These are phyloP conservation scores for Beverwykella pulmonaria DNA, from an alignment of 495 filamentous ascomycete genomes.

Conservation along the genomic window DNA sequence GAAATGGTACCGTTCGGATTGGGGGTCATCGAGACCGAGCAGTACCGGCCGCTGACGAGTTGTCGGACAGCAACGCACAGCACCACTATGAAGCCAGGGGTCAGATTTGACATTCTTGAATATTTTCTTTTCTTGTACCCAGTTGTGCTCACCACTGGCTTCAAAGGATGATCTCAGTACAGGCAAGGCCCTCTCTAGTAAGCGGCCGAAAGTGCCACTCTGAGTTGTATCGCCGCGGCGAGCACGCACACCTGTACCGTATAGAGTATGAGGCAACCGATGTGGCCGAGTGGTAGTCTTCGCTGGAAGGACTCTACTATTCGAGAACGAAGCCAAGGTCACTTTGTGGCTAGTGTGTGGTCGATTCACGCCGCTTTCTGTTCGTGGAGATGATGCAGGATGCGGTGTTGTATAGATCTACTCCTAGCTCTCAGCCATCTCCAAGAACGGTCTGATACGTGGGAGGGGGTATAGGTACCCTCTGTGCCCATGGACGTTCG, in stretches of 20 bases:
- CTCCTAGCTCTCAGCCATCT: neutral
- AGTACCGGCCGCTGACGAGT: neutral
- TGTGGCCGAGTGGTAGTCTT: neutral
- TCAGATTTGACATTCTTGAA: neutral
- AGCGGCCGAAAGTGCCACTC: neutral
- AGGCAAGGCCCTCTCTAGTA: neutral
- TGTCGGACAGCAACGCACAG: neutral
- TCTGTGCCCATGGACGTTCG: neutral
- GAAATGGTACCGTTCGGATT: no score
- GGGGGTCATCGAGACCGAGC: neutral
- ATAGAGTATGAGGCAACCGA: neutral
- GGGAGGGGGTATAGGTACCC: neutral
- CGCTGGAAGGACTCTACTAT: neutral
- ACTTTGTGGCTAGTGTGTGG: neutral
- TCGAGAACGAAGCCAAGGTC: neutral
- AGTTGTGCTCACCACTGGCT: neutral
- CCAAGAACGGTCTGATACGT: neutral
- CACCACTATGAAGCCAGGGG: neutral
- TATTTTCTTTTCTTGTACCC: neutral
- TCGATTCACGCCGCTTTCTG: neutral
- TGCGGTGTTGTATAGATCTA: neutral
- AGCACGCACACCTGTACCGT: neutral
- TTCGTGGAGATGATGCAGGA: neutral
- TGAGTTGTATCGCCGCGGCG: neutral
- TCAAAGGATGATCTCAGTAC: neutral